These are phyloP conservation scores for Osmanthus fragrans DNA, from an alignment of 257 asterid genomes.

Conservation along the genomic window DNA sequence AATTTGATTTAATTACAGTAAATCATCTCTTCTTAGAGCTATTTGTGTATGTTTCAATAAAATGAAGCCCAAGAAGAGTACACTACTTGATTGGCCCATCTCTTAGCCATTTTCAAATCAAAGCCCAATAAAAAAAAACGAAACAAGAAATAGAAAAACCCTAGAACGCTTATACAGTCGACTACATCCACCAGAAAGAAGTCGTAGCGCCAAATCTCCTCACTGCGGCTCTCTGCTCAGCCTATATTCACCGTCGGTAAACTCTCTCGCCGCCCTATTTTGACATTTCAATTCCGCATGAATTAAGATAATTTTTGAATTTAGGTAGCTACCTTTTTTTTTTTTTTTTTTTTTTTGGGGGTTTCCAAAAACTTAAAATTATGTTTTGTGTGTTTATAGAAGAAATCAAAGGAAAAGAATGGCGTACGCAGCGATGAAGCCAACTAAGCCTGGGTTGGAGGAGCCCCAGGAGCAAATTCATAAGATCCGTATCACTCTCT, in stretches of 20 bases:
- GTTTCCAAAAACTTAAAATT: neutral
- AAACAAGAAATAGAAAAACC: no score
- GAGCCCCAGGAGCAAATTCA: slow-evolving; percentile 45
- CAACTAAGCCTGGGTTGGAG: slow-evolving; percentile 53
- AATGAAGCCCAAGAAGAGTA: neutral
- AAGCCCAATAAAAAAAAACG: neutral
- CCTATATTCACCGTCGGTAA: slow-evolving; percentile 19
- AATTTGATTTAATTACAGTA: no score
- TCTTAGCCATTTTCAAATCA: neutral
- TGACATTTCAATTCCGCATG: neutral
- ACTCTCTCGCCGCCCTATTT: neutral
- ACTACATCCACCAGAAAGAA: neutral
- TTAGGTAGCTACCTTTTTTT: neutral
- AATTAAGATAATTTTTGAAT: neutral
- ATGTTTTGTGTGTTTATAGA: neutral
- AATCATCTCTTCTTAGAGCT: no score
- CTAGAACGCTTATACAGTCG: no score
- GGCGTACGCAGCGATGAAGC: slow-evolving; percentile 64
- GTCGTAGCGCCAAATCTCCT: slow-evolving; percentile 18
- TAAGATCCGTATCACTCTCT: slow-evolving; percentile 59
- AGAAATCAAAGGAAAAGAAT: slow-evolving; percentile 9
- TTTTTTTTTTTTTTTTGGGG: no score
- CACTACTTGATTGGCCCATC: no score
- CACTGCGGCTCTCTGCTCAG: slow-evolving; percentile 8
- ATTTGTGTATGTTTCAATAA: neutral